phyloP scores from a whole-genome alignment of 139 green algal genomes.

The Coelastrella sp. region DNA sequence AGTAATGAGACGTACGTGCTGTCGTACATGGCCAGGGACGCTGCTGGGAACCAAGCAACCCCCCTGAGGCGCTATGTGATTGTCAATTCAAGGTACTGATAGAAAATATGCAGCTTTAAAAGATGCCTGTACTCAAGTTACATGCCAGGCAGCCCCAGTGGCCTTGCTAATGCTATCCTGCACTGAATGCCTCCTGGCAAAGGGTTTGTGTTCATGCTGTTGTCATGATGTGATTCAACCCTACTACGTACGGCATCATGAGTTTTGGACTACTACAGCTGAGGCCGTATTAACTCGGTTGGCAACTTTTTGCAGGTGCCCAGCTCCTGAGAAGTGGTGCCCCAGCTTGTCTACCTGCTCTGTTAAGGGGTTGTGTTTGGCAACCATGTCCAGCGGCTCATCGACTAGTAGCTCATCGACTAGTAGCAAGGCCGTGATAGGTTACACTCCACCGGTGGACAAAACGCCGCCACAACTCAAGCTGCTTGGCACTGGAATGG shows the following conservation, averaged over 20 bases:
- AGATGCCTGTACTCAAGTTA: no score
- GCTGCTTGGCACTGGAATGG: constrained; percentile 44
- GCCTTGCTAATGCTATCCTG: no score
- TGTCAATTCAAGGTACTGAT: constrained; percentile 1
- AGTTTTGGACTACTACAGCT: no score
- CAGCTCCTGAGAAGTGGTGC: constrained; percentile 34
- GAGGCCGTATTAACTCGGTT: no score
- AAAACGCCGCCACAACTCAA: constrained; percentile 41
- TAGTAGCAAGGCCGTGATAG: not conserved
- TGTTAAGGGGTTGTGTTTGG: constrained; percentile 20
- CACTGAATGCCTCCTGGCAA: no score
- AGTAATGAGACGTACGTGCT: constrained; percentile 27
- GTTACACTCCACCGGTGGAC: constrained; percentile 44
- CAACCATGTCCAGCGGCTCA: not conserved
- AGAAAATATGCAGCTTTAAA: no score
- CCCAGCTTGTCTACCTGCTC: constrained; percentile 25
- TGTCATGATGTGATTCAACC: no score
- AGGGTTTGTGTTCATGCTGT: no score
- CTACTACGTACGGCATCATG: no score
- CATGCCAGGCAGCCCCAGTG: no score
- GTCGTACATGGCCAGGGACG: constrained; percentile 33
- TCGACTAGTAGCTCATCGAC: not conserved
- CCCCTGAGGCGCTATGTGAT: constrained; percentile 38
- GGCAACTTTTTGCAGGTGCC: not conserved
- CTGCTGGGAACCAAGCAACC: constrained; percentile 38